Evolutionary conservation across 2,329 filamentous ascomycete genomes (phyloP).

Genomic region (Exophiala mesophila): DNA sequence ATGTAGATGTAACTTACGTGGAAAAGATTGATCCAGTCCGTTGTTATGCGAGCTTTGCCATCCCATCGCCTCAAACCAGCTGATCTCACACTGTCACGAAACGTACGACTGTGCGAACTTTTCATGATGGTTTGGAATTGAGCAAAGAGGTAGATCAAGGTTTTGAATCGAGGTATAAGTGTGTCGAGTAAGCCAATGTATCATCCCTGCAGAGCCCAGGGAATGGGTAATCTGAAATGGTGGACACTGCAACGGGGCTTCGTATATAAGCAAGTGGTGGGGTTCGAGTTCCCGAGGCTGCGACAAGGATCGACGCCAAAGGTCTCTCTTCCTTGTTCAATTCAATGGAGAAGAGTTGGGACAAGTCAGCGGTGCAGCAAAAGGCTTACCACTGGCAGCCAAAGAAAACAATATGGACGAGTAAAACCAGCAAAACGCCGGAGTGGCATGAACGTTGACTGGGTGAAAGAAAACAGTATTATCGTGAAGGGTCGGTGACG

Average conservation of each 20-base stretch:
- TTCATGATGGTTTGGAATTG: constrained; percentile 12
- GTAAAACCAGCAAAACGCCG: too few species aligned
- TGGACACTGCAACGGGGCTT: not conserved
- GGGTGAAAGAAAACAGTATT: too few species aligned
- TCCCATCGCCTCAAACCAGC: constrained; percentile 28
- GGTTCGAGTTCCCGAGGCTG: too few species aligned
- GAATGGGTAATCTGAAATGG: too few species aligned
- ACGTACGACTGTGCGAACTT: constrained; percentile 23
- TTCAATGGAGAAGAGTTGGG: too few species aligned
- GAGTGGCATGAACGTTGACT: too few species aligned
- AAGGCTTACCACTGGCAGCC: too few species aligned
- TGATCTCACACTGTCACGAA: constrained; percentile 23
- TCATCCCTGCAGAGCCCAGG: constrained; percentile 13
- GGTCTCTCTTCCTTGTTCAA: too few species aligned
- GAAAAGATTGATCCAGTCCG: constrained; percentile 27
- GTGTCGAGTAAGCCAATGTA: constrained; percentile 7
- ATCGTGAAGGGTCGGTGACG: too few species aligned
- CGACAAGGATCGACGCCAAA: too few species aligned
- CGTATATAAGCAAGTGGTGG: constrained; percentile 2
- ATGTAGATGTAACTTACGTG: constrained; percentile 16
- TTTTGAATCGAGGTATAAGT: constrained; percentile 7
- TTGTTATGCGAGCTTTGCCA: constrained; percentile 24
- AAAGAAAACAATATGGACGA: too few species aligned
- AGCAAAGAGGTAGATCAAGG: not conserved
- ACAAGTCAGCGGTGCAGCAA: too few species aligned